Conservation (phyloP, 2,329 filamentous ascomycete genomes). For the Rutstroemia sydowiana region DNA sequence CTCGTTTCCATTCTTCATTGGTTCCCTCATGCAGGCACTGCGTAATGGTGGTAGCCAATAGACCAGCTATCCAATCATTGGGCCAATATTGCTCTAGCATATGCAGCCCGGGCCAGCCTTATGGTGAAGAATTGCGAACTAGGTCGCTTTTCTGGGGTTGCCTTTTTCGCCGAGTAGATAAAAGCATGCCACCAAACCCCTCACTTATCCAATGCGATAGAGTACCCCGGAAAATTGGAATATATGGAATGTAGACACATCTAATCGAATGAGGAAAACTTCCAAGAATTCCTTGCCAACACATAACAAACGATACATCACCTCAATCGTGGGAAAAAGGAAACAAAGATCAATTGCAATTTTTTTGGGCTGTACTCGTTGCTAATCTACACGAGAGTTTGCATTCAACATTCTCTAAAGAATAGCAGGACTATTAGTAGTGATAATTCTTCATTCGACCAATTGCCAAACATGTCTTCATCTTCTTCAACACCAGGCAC, state of each 20-base stretch:
- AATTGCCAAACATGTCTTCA: background rate
- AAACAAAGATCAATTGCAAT: background rate
- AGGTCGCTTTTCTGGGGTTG: background rate
- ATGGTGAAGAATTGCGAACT: background rate
- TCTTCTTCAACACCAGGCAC: background rate
- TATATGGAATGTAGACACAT: background rate
- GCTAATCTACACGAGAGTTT: background rate
- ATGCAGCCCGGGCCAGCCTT: constrained; percentile 9
- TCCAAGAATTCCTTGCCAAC: background rate
- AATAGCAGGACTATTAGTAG: too few relatives aligned
- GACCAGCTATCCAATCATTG: background rate
- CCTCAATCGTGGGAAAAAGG: background rate
- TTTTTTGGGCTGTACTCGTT: background rate
- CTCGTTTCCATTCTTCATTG: too few relatives aligned
- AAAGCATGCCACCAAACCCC: background rate
- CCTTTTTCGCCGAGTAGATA: constrained; percentile 3
- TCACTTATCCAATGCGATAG: background rate
- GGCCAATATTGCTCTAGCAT: background rate
- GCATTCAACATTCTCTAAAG: too few relatives aligned
- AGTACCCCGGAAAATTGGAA: background rate
- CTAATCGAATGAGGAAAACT: background rate
- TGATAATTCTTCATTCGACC: background rate
- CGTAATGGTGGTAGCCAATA: background rate
- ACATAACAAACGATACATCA: background rate
- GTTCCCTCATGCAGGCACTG: background rate